Base-by-base conservation (phyloP, 1,139 yeast genomes). In the Geotrichum australiense region DNA sequence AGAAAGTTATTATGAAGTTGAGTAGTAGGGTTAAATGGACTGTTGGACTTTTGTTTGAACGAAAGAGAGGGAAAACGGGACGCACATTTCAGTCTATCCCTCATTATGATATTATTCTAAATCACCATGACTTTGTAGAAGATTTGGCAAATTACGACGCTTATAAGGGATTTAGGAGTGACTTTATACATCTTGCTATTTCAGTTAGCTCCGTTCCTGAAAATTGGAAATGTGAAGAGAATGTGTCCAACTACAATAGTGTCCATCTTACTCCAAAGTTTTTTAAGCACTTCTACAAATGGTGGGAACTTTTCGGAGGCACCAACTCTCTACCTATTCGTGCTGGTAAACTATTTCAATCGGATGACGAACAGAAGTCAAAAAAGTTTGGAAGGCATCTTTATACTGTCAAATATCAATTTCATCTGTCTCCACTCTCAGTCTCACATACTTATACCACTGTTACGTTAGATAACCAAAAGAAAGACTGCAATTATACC, bases 271-370 rank as follows among this genome's bases (percentile, higher is more conserved):
- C 94, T 0, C 96, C 96, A 0, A 62, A 70, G 29, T 71, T 81
- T 0, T 67, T 86, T 49, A 62, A 65, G 10, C 82, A 82, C 52
- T 89, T 89, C 65, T 76, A 74, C 54, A 63, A 65, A 30, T 91
- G 97, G 97, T 87, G 96, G 95, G 64, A 70, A 38, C 70, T 80
- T 42, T 77, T 91, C 54, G 76, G 80, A 20, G 76, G 84, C 35
- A 73, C 74, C 24, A 65, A 81, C 23, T 79, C 94, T 4, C 65
- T 85, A 27, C 96, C 97, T 0, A 72, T 85, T 3, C 72, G 86
- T 46, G 71, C 73, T 32, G 97, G 97, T 0, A 64, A 65, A 11
- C 59, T 91, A 18, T 91, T 84, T 57, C 74, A 71, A 15, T 61
- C 69, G 12, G 60, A 57, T 35, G 53, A 60, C 50, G 46, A 60